A percentile compares a stretch with the other conserved stretches of the same genome.
These are phyloP conservation scores for Rhodotorula taiwanensis DNA, from an alignment of 768 basidiomycete species.

Conservation along the genomic window DNA sequence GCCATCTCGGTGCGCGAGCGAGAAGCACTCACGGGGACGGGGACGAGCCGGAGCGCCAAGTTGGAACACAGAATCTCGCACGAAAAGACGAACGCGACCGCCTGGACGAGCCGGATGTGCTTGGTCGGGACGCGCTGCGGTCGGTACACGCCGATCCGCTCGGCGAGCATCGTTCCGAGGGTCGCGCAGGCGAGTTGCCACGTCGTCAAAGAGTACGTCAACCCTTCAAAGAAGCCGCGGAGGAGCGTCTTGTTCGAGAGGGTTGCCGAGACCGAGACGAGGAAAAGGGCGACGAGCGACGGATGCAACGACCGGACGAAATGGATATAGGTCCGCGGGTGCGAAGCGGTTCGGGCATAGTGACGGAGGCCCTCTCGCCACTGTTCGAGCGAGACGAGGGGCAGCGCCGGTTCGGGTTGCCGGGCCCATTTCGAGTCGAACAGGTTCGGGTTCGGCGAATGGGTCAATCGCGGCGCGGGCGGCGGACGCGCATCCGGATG, in stretches of 20 bases:
- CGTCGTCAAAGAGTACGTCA: conserved; percentile 26
- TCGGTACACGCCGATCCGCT: conserved; percentile 21
- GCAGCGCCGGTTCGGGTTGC: background rate
- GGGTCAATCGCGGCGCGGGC: no score
- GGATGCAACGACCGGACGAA: conserved; percentile 22
- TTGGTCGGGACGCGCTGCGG: conserved; percentile 9
- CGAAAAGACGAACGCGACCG: conserved; percentile 22
- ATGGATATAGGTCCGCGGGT: conserved; percentile 14
- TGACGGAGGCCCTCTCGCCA: background rate
- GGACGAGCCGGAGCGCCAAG: conserved; percentile 22
- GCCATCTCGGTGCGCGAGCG: no score
- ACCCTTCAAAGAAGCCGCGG: conserved; percentile 27
- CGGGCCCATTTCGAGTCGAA: background rate
- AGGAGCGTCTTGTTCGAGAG: conserved; percentile 33
- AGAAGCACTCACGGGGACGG: conserved; percentile 15
- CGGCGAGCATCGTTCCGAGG: conserved; percentile 26
- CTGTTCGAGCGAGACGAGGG: background rate
- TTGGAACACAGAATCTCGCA: conserved; percentile 26
- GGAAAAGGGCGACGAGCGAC: conserved; percentile 19
- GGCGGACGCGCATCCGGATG: no score
- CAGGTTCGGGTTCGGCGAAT: no score
- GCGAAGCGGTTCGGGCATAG: conserved; percentile 3
- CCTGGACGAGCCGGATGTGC: conserved; percentile 10
- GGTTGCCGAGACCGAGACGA: conserved; percentile 22
- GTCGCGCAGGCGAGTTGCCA: conserved; percentile 24